Evolutionary conservation across 257 asterid species (phyloP).

Genomic region (Apocynum venetum): DNA sequence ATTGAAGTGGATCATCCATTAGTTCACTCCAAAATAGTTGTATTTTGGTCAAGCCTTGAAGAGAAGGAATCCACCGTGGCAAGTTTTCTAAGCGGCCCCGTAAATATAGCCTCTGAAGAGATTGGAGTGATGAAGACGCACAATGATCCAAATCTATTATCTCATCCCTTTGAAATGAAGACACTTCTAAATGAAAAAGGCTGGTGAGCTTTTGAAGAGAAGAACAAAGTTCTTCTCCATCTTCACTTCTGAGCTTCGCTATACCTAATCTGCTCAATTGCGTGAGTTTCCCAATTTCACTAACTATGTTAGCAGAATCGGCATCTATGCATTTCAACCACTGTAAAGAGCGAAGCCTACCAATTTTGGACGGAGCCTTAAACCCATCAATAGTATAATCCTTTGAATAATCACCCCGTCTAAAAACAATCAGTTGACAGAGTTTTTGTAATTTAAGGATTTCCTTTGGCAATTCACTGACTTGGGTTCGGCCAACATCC

Average conservation of each 20-base stretch:
- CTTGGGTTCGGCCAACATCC: too few species aligned
- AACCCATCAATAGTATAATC: constrained; percentile 9
- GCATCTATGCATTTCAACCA: constrained; percentile 9
- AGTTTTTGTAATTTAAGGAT: not conserved
- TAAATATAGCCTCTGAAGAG: constrained; percentile 14
- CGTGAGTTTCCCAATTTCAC: constrained; percentile 23
- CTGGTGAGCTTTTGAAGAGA: too few species aligned
- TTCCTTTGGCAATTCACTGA: too few species aligned
- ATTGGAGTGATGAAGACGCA: constrained; percentile 10
- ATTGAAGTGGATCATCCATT: constrained; percentile 21
- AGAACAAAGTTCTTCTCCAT: not conserved
- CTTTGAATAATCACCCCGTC: not conserved
- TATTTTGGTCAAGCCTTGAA: constrained; percentile 16
- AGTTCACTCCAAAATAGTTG: constrained; percentile 8
- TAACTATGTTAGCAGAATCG: constrained; percentile 9
- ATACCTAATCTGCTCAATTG: constrained; percentile 21
- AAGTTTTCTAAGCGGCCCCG: constrained; percentile 7
- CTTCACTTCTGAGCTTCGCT: constrained; percentile 24
- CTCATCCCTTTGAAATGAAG: too few species aligned
- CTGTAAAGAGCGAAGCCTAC: constrained; percentile 16
- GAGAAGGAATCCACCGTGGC: too few species aligned
- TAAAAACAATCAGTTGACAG: constrained; percentile 16
- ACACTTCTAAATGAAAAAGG: too few species aligned
- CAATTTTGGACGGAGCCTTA: constrained; percentile 17
- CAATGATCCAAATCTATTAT: too few species aligned